A percentile compares a stretch with the other conserved stretches of the same genome.
phyloP scores from a whole-genome alignment of 176 grass and related monocot species.

The Bromus sterilis region DNA sequence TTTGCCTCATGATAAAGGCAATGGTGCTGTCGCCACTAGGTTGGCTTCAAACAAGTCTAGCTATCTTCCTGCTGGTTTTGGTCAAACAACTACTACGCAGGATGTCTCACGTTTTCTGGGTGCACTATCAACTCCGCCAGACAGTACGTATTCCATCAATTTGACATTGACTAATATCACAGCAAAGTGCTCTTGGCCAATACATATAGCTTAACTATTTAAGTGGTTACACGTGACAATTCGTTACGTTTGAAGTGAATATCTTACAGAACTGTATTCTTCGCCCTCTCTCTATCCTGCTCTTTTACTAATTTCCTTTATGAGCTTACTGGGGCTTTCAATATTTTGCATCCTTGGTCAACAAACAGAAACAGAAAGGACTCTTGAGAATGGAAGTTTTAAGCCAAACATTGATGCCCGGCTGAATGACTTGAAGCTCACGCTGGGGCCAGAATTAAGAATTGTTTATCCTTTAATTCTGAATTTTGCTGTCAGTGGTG shows the following conservation, averaged over 20 bases:
- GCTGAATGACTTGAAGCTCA: conserved; percentile 81
- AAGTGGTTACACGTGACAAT: neutral
- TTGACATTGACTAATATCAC: neutral
- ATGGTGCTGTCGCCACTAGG: conserved; percentile 54
- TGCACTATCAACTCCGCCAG: conserved; percentile 46
- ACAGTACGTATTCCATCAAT: conserved; percentile 38
- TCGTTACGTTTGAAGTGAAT: neutral
- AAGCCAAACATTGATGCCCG: conserved; percentile 61
- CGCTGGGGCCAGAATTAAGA: conserved; percentile 87
- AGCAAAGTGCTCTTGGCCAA: neutral
- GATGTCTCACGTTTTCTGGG: conserved; percentile 55
- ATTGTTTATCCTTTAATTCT: conserved; percentile 97
- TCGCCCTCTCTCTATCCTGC: neutral
- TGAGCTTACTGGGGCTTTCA: conserved; percentile 15
- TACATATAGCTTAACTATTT: conserved; percentile 1
- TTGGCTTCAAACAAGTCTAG: conserved; percentile 50
- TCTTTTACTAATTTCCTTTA: conserved; percentile 1
- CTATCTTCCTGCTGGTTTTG: conserved; percentile 54
- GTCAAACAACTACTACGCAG: conserved; percentile 44
- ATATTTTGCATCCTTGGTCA: conserved; percentile 28
- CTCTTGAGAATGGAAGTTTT: conserved; percentile 58
- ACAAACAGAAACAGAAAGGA: conserved; percentile 62
- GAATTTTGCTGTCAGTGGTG: conserved; percentile 90
- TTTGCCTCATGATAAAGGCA: conserved; percentile 97
- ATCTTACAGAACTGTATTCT: neutral